Evolutionary conservation across 331 rosid species (phyloP), one percentile per base, ranked within the genome.

Genomic region (Malus hybrid): DNA sequence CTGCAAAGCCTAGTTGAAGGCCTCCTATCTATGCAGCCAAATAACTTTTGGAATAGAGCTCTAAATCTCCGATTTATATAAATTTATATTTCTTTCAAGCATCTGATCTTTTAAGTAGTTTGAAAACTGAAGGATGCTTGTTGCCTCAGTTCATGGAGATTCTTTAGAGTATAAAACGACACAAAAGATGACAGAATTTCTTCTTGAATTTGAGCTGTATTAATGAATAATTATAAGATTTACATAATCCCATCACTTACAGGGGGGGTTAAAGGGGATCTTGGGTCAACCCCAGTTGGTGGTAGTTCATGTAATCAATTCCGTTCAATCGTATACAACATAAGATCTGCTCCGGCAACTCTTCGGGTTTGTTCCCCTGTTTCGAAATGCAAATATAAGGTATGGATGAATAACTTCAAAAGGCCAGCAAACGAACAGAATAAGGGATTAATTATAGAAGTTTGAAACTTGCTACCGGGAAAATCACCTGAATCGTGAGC

Each of bases 311-410:
- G 84, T 84, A 88, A 79, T 94, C 88, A 76, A 94, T 87, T 79
- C 93, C 96, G 71, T 92, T 94, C 82, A 94, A 72, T 69, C 99
- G 86, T 81, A 92, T 73, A 76, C 99, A 94, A 76, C 97, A 94
- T 72, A 94, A 85, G 70, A 94, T 73, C 78, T 94, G 96, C 83
- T 94, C 97, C 52, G 99, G 97, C 81, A 94, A 77, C 86, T 94
- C 99, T 87, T 92, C 99, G 70, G 88, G 59, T 83, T 87, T 94
- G 93, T 90, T 94, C 33, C 91, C 99, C 99, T 94, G 97, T 83
- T 83, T 78, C 24, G 77, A 57, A 16, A 77, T 54, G 66, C 71
- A 84, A 50, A 72, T 64, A 70, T 62, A 65, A 29, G 39, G 12
- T 14, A 46, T 57, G 24, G 29, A 65, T 74, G 71, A 60, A 63